Conservation (phyloP, 805 yeast genomes). For the Starmerella kuoi region DNA sequence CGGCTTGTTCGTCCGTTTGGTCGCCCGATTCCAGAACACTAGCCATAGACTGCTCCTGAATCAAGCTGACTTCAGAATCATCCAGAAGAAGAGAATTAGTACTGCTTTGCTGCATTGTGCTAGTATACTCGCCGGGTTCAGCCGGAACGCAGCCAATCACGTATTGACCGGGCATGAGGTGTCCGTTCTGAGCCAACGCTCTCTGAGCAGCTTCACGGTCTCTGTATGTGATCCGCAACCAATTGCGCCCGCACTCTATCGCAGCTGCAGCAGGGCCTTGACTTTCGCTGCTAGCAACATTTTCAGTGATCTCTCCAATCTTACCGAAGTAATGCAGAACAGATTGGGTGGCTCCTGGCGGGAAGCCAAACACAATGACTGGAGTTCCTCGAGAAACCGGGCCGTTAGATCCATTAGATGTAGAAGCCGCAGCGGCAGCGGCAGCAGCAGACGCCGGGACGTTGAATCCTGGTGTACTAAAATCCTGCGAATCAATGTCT, state of each 20-base stretch:
- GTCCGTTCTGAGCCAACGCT: constrained; percentile 76
- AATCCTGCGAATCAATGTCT: not conserved
- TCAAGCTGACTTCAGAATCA: constrained; percentile 15
- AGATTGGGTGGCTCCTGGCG: constrained; percentile 55
- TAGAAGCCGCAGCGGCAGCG: not conserved
- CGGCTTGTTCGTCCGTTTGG: not conserved
- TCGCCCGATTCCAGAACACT: constrained; percentile 3
- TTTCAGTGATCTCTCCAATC: constrained; percentile 70
- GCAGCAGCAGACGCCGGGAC: not conserved
- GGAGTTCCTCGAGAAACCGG: constrained; percentile 30
- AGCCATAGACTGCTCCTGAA: constrained; percentile 17
- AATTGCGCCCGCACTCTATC: constrained; percentile 70
- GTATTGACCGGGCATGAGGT: constrained; percentile 48
- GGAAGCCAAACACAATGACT: constrained; percentile 78
- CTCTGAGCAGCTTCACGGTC: constrained; percentile 63
- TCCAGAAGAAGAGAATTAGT: constrained; percentile 22
- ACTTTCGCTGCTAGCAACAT: constrained; percentile 27
- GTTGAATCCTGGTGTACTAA: not conserved
- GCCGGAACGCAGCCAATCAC: constrained; percentile 54
- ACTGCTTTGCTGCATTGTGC: constrained; percentile 12
- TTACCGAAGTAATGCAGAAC: constrained; percentile 63
- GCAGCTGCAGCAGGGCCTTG: constrained; percentile 32
- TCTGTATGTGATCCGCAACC: constrained; percentile 84
- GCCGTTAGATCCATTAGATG: not conserved
- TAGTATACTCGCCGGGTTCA: constrained; percentile 13